Conservation (phyloP, 2,329 filamentous ascomycete genomes). For the Thelonectria olida region DNA sequence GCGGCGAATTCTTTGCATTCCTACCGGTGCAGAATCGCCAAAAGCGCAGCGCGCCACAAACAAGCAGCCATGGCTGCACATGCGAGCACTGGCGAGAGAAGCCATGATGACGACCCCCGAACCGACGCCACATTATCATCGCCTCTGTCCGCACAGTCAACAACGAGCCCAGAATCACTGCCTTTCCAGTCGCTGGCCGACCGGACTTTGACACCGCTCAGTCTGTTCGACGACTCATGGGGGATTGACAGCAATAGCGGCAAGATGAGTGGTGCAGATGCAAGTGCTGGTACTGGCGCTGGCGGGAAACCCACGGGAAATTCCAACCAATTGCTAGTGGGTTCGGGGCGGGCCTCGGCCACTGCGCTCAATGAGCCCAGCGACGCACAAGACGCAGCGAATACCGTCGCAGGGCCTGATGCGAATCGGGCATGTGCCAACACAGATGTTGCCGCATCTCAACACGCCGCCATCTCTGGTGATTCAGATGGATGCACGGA, state of each 20-base stretch:
- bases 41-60: constrained; percentile 9
- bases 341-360: constrained; percentile 23
- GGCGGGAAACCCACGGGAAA: constrained; percentile 28
- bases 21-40: constrained; percentile 6
- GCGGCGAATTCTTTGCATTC: constrained; percentile 27
- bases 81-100: constrained; percentile 11
- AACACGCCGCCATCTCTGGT: constrained; percentile 8
- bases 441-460: constrained; percentile 13
- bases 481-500: constrained; percentile 9
- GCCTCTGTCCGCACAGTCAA: constrained; percentile 36
- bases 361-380: constrained; percentile 13
- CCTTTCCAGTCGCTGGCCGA: constrained; percentile 43
- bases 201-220: constrained; percentile 41
- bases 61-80: constrained; percentile 18
- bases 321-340: constrained; percentile 27
- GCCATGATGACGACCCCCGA: constrained; percentile 33
- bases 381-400: constrained; percentile 20
- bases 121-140: constrained; percentile 34
- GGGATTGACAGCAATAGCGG: neutral
- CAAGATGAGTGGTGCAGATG: constrained; percentile 21
- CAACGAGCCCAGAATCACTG: constrained; percentile 40
- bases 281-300: constrained; percentile 33
- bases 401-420: constrained; percentile 22
- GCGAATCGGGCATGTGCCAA: constrained; percentile 28
- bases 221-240: constrained; percentile 42